A percentile compares a stretch with the other conserved stretches of the same genome.
Evolutionary conservation across 306 rosid species (phyloP).

Genomic region (Astragalus membranaceus): DNA sequence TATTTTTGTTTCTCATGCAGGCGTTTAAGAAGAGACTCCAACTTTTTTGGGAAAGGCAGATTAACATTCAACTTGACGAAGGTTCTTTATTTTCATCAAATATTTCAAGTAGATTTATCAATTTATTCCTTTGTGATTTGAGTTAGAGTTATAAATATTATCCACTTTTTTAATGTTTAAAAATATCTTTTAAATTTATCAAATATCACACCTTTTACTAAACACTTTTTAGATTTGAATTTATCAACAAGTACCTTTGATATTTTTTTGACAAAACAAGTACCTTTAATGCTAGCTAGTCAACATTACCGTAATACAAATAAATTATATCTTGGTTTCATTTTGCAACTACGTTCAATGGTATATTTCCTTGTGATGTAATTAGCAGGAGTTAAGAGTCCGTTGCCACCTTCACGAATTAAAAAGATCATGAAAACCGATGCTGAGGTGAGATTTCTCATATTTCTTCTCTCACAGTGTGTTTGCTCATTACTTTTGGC

Average conservation of each 20-base stretch:
- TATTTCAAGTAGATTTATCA: not conserved
- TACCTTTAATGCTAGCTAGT: not conserved
- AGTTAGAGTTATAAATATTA: not conserved
- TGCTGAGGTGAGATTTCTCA: slow-evolving; percentile 21
- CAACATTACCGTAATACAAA: not conserved
- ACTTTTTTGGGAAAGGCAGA: not conserved
- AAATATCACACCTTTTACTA: not conserved
- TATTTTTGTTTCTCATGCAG: not conserved
- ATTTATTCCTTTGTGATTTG: no score
- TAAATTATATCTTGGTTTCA: not conserved
- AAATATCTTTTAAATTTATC: not conserved
- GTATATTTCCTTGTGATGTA: not conserved
- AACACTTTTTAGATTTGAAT: no score
- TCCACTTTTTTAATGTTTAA: not conserved
- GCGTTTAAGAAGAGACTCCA: not conserved
- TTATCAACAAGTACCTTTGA: not conserved
- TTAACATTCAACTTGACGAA: not conserved
- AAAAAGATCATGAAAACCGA: slow-evolving; percentile 30
- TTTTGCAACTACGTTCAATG: not conserved
- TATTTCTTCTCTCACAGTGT: not conserved
- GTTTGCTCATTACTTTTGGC: not conserved
- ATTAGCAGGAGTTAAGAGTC: slow-evolving; percentile 20
- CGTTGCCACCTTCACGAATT: slow-evolving; percentile 26
- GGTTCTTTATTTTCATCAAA: not conserved
- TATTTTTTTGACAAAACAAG: not conserved